Base-by-base conservation (phyloP, 2,329 filamentous ascomycete species). In the Aspergillus sp. region DNA sequence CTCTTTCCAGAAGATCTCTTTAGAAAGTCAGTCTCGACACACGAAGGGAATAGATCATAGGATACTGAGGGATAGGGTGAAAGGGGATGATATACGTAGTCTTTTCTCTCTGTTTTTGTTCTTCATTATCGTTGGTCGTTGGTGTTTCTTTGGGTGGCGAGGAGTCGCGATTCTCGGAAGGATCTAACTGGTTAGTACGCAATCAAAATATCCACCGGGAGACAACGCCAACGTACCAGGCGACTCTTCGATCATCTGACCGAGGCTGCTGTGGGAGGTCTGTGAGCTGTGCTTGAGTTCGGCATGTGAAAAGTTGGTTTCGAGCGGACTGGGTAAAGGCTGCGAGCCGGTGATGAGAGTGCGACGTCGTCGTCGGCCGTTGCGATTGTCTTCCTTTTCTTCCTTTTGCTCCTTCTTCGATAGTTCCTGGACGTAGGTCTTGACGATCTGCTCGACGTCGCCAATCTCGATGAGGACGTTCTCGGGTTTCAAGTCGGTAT, bases 391-490 rank as follows among this genome's bases (percentile, higher is more conserved):
- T 64, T 94, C 88, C 68, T 93, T 93, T 51, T 86, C 88, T 68
- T 19, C 19, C 19, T 93, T 93, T 51, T 86, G 84, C 44, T 82
- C 78, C 58, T 80, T 80, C 57, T 80, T 73, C 46, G 71, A 61
- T 48, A 70, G 65, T 43, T 83, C 87, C 69, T 95, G 91, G 46
- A 98, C 91, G 53, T 94, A 91, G 50, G 87, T 89, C 71, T 95
- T 91, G 48, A 98, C 93, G 52, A 97, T 97, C 69, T 97, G 88
- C 73, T 98, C 93, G 43, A 98, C 93, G 59, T 98, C 93, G 56
- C 93, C 93, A 62, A 98, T 97, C 71, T 98, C 93, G 65, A 98
- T 97, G 55, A 98, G 76, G 30, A 98, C 93, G 63, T 98, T 98
- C 67, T 98, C 93, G 42, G 93, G 93, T 70, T 98, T 96, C 57